Evolutionary conservation across 768 basidiomycete species (phyloP), one percentile per base, ranked within the genome.

Genomic region (Leccinum boreale): DNA sequence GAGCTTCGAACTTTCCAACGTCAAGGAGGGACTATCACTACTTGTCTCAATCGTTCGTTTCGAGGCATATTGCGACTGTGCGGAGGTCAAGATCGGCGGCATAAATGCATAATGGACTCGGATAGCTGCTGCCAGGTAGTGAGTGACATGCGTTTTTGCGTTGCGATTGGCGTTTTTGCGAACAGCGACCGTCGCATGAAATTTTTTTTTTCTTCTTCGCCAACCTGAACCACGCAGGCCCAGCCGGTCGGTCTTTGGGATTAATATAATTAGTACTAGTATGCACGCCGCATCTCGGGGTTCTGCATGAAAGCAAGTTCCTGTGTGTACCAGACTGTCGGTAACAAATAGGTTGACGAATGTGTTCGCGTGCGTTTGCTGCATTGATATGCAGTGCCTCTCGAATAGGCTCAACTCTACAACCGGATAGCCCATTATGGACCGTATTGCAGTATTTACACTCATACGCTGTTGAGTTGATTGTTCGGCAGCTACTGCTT

Each of bases 21-120:
- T 9, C n/a, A 10, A 11, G n/a, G 39, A 12, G 42, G 42, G 56
- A 24, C 14, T 17, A 53, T 52, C 35, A 56, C 45, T 59, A 39
- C 50, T 50, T 50, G 17, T 8, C 42, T 39, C 31, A 24, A 64
- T 49, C 50, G 52, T 58, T 46, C 52, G 36, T 58, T 65, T 62
- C n/a, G 58, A 57, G 64, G 44, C 14, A 68, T 62, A 67, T 67
- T 67, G 55, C 56, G 26, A 28, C 29, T 17, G 39, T 9, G 42
- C 19, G 42, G 42, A 21, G 42, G 19, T 44, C 19, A 11, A 44
- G 42, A 44, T 44, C n/a, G n/a, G 19, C 19, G 42, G 42, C 19
- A 11, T 44, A 19, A 21, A 44, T 19, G 11, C 42, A 44, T 21
- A 26, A 17, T 26, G 10, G 12, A 33, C 2, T 14, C 33, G 33